Percentiles rank a stretch among this genome's conserved stretches.
Evolutionary conservation across 495 filamentous ascomycete species (phyloP).

Genomic region (Penicillium simplicissimum): DNA sequence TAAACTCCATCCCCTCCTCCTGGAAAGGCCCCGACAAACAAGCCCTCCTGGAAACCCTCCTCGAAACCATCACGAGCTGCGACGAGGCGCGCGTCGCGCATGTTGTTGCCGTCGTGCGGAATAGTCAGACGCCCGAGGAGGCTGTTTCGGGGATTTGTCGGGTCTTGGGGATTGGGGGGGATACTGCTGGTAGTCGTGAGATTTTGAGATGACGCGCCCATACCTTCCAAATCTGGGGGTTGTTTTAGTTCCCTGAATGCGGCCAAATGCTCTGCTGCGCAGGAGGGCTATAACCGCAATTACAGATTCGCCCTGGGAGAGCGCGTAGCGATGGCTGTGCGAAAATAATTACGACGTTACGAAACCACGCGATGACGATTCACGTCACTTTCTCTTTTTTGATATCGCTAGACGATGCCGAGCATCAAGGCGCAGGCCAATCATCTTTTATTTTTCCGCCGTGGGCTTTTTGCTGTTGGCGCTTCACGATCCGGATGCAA

Average conservation of each 20-base stretch:
- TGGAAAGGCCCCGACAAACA: slow-evolving; percentile 32
- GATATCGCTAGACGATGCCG: background rate
- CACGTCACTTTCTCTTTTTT: background rate
- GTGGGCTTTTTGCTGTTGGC: too few relatives aligned
- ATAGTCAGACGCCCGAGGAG: slow-evolving; percentile 35
- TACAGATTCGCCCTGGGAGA: background rate
- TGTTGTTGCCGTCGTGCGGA: slow-evolving; percentile 34
- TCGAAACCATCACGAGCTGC: slow-evolving; percentile 36
- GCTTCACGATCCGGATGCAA: background rate
- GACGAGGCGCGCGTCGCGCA: slow-evolving; percentile 31
- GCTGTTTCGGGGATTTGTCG: slow-evolving; percentile 35
- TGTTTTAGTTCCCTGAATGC: too few relatives aligned
- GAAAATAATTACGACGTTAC: background rate
- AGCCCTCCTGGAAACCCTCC: slow-evolving; percentile 30
- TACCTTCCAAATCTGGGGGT: too few relatives aligned
- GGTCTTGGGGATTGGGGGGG: slow-evolving; percentile 26
- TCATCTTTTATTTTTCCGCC: background rate
- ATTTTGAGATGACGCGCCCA: background rate
- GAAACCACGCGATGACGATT: background rate
- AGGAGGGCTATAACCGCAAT: too few relatives aligned
- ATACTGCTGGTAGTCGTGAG: background rate
- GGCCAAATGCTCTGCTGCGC: too few relatives aligned
- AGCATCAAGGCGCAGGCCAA: background rate
- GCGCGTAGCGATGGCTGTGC: background rate
- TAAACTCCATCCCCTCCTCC: slow-evolving; percentile 17